These are phyloP conservation scores for Prunus yedoensis DNA, from an alignment of 331 rosid genomes.

Conservation along the genomic window DNA sequence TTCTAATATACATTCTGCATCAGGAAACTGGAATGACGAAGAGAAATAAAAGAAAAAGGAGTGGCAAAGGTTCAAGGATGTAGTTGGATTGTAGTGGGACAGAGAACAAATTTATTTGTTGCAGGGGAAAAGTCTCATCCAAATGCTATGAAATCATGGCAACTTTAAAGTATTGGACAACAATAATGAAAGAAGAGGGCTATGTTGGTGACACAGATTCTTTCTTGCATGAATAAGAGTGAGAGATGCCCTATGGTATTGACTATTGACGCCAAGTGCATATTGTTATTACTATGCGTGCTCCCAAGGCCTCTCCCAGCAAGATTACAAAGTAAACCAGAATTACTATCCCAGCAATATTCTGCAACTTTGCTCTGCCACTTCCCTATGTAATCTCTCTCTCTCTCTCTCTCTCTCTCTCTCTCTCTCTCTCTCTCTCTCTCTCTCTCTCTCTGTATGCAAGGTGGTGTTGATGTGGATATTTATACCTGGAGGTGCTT, in stretches of 20 bases:
- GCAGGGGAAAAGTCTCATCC: conserved; percentile 60
- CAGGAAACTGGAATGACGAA: neutral
- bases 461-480: too few species aligned
- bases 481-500: too few species aligned
- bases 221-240: conserved; percentile 21
- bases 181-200: conserved; percentile 49
- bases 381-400: too few species aligned
- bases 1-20: too few species aligned
- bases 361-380: neutral
- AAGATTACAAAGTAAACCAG: neutral
- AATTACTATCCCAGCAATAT: neutral
- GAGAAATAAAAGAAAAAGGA: conserved; percentile 39
- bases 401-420: too few species aligned
- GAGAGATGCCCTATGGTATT: neutral
- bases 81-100: conserved; percentile 73
- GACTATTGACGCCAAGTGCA: neutral
- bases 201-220: conserved; percentile 20
- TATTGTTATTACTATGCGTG: neutral
- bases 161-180: conserved; percentile 47
- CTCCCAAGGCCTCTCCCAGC: neutral
- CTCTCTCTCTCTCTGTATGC: too few species aligned
- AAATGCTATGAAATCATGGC: conserved; percentile 43
- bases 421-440: too few species aligned
- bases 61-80: conserved; percentile 68
- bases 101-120: conserved; percentile 38